Evolutionary conservation across 495 filamentous ascomycete genomes (phyloP).

Genomic region (Staphylotrichum tortipilum): DNA sequence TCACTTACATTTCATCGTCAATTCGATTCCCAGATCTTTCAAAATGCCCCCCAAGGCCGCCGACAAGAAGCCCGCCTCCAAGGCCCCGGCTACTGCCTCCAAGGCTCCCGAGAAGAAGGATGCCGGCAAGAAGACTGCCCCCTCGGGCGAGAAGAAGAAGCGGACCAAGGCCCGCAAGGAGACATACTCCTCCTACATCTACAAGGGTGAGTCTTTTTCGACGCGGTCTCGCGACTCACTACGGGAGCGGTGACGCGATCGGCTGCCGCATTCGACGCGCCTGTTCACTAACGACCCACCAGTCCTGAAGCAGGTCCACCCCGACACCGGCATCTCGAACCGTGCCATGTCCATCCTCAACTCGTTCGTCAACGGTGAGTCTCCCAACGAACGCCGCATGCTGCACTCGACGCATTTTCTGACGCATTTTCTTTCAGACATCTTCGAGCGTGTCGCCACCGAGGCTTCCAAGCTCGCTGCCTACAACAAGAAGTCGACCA

Average conservation of each 20-base stretch:
- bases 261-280: neutral
- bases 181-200: constrained; percentile 99
- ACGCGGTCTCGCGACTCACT: neutral
- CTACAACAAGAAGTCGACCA: constrained; percentile 99
- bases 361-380: constrained; percentile 98
- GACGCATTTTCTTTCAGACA: constrained; percentile 52
- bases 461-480: constrained; percentile 98
- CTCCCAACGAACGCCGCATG: neutral
- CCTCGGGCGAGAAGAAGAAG: constrained; percentile 99
- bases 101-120: constrained; percentile 93
- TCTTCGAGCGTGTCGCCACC: constrained; percentile 98
- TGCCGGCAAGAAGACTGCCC: constrained; percentile 97
- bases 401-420: constrained; percentile 14
- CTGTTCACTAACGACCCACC: constrained; percentile 10
- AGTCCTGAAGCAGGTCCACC: constrained; percentile 99
- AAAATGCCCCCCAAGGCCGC: constrained; percentile 93
- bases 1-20: constrained; percentile 22
- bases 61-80: constrained; percentile 96
- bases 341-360: constrained; percentile 99
- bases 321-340: constrained; percentile 99
- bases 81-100: constrained; percentile 77
- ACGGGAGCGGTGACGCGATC: neutral
- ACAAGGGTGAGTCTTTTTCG: constrained; percentile 70
- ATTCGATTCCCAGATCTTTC: constrained; percentile 32
- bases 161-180: constrained; percentile 99